These are phyloP conservation scores for Didymellaceae sp. DNA, from an alignment of 2,329 filamentous ascomycete species.

Conservation along the genomic window DNA sequence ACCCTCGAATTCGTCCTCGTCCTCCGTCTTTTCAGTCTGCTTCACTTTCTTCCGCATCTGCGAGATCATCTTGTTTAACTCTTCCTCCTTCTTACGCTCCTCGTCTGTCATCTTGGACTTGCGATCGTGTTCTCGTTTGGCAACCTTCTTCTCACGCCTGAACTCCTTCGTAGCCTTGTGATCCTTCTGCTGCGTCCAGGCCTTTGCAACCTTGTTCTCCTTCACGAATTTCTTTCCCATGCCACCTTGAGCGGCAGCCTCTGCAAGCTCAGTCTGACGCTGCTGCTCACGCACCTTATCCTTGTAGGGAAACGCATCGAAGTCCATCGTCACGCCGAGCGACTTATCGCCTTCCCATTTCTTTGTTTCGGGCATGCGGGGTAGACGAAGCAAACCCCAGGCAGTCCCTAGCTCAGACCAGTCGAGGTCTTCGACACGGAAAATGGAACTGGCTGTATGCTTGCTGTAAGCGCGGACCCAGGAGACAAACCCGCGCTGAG, in stretches of 20 bases:
- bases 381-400: conserved; percentile 86
- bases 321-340: conserved; percentile 50
- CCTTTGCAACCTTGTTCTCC: conserved; percentile 36
- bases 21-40: conserved; percentile 32
- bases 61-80: conserved; percentile 40
- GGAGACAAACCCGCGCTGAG: conserved; percentile 88
- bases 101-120: conserved; percentile 35
- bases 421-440: conserved; percentile 79
- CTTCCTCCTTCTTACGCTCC: conserved; percentile 44
- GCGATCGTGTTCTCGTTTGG: conserved; percentile 40
- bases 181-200: conserved; percentile 50
- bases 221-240: conserved; percentile 31
- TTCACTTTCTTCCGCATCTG: conserved; percentile 37
- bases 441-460: conserved; percentile 90
- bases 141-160: conserved; percentile 44
- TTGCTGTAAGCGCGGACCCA: conserved; percentile 93
- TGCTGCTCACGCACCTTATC: conserved; percentile 54
- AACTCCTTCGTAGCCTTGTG: conserved; percentile 39
- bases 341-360: conserved; percentile 54
- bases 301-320: conserved; percentile 52
- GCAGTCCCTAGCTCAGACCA: conserved; percentile 82
- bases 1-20: conserved; percentile 43
- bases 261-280: conserved; percentile 46
- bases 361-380: conserved; percentile 86
- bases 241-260: conserved; percentile 32